Evolutionary conservation across 139 green algal species (phyloP).

Genomic region (Chlamydomonas urium): DNA sequence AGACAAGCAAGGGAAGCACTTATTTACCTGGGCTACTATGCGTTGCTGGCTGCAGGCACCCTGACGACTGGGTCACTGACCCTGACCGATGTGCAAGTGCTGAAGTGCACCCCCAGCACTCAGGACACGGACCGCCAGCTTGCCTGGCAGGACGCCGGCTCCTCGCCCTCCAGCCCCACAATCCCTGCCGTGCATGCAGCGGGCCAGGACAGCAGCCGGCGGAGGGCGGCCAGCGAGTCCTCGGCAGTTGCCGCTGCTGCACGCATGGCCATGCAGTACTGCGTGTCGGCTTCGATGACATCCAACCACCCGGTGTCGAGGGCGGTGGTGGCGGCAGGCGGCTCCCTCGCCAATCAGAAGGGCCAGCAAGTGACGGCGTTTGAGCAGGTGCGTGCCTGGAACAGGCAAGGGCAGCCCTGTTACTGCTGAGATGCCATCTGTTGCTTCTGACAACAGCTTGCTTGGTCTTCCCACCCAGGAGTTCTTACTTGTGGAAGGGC

Average conservation of each 20-base stretch:
- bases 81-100: conserved; percentile 33
- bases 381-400: conserved; percentile 8
- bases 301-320: conserved; percentile 50
- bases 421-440: no score
- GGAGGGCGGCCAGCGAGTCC: not conserved
- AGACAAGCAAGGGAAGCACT: no score
- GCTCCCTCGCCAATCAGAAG: not conserved
- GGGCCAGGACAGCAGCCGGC: conserved; percentile 3
- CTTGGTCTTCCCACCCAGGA: no score
- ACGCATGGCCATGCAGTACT: conserved; percentile 35
- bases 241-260: not conserved
- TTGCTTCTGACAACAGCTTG: no score
- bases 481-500: no score
- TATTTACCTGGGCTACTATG: no score
- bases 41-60: conserved; percentile 51
- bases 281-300: conserved; percentile 35
- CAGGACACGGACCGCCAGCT: no score
- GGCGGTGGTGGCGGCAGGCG: conserved; percentile 36
- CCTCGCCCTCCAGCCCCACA: no score
- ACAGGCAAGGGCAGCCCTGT: no score
- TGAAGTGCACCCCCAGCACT: conserved; percentile 6
- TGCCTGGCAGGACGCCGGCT: no score
- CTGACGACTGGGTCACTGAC: conserved; percentile 72
- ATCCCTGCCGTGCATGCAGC: not conserved
- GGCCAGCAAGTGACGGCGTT: conserved; percentile 20